Conservation (phyloP, 306 rosid genomes). For the Albizia julibrissin region DNA sequence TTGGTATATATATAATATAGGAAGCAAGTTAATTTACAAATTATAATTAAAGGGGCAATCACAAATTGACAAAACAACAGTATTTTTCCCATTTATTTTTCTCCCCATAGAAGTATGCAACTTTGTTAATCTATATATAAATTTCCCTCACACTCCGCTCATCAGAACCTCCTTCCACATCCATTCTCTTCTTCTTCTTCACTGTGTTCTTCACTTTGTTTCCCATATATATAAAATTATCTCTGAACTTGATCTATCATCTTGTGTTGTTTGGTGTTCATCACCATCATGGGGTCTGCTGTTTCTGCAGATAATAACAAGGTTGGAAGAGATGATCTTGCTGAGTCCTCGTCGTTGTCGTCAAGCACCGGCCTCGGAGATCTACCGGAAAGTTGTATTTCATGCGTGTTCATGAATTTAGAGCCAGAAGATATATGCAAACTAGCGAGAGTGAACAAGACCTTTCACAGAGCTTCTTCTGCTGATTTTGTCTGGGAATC, state of each 20-base stretch:
- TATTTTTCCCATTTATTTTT: too few species aligned
- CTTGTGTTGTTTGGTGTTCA: not conserved
- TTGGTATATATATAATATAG: too few species aligned
- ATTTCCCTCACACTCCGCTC: not conserved
- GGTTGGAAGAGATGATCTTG: not conserved
- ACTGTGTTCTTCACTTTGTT: conserved; percentile 9
- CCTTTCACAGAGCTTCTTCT: conserved; percentile 66
- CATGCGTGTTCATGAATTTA: conserved; percentile 51
- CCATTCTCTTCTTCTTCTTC: not conserved
- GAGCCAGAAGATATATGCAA: conserved; percentile 78
- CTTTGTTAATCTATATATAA: not conserved
- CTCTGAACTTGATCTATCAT: not conserved
- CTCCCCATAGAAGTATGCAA: not conserved
- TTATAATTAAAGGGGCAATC: not conserved
- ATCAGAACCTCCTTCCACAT: not conserved
- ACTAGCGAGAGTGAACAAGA: conserved; percentile 53
- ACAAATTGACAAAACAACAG: not conserved
- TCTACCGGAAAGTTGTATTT: conserved; percentile 71
- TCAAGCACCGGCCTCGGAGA: conserved; percentile 50
- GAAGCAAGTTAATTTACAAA: too few species aligned
- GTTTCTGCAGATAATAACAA: conserved; percentile 35
- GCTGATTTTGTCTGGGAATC: conserved; percentile 79
- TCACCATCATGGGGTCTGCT: conserved; percentile 59
- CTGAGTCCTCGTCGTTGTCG: not conserved
- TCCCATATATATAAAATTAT: not conserved